These are phyloP conservation scores for Elaeis oleifera DNA, from an alignment of 202 grass and related monocot species.

Conservation along the genomic window DNA sequence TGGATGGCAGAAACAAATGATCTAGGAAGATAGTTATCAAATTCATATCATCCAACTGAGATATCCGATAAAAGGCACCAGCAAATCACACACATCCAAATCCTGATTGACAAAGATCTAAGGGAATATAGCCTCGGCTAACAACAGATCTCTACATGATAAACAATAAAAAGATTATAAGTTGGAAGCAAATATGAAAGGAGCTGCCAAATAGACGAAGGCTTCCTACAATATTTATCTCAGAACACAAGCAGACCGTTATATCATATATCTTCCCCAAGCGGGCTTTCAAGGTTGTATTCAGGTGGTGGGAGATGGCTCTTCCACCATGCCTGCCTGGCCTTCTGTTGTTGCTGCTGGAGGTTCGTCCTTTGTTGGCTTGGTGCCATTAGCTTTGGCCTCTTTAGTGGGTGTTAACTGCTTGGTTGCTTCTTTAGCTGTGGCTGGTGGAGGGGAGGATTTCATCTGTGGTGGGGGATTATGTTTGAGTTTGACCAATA, in stretches of 20 bases:
- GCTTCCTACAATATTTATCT: slow-evolving; percentile 18
- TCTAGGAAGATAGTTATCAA: too few species aligned
- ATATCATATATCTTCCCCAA: not conserved
- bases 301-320: slow-evolving; percentile 3
- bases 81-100: slow-evolving; percentile 27
- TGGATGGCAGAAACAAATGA: too few species aligned
- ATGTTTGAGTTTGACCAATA: slow-evolving; percentile 85
- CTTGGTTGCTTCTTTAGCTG: slow-evolving; percentile 23
- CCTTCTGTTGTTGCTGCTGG: slow-evolving; percentile 12
- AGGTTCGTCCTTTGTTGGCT: slow-evolving; percentile 22
- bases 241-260: slow-evolving; percentile 3
- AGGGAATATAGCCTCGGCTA: not conserved
- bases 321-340: not conserved
- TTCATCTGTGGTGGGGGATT: slow-evolving; percentile 73
- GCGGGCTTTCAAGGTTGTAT: not conserved
- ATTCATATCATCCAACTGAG: not conserved
- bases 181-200: slow-evolving; percentile 28
- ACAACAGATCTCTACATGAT: slow-evolving; percentile 31
- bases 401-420: slow-evolving; percentile 37
- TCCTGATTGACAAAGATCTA: slow-evolving; percentile 15
- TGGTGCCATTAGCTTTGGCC: slow-evolving; percentile 16
- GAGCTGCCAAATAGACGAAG: slow-evolving; percentile 20
- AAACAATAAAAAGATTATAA: not conserved
- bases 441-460: slow-evolving; percentile 8
- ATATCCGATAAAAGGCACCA: slow-evolving; percentile 28